Conservation (phyloP, 177 flowering plant genomes). For the Vitis hybrid region DNA sequence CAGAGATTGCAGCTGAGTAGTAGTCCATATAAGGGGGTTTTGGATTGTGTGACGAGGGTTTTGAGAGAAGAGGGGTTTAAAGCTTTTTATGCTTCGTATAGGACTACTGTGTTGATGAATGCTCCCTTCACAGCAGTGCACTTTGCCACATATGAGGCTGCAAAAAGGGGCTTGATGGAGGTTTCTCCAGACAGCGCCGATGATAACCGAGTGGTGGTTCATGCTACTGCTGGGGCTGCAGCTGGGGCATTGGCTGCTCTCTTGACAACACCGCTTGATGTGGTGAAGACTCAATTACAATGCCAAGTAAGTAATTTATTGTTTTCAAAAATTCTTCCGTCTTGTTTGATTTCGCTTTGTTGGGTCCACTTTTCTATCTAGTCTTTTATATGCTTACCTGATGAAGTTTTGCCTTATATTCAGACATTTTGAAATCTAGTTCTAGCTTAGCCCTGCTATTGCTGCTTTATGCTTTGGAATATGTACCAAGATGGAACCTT, state of each 20-base stretch:
- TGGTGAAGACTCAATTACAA: constrained; percentile 87
- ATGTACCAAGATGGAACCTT: too few relatives aligned
- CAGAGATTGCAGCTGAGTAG: constrained; percentile 75
- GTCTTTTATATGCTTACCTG: too few relatives aligned
- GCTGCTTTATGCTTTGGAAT: too few relatives aligned
- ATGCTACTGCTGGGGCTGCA: constrained; percentile 87
- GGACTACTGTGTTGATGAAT: constrained; percentile 90
- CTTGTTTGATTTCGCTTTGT: neutral
- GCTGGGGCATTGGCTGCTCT: constrained; percentile 85
- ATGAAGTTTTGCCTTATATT: too few relatives aligned
- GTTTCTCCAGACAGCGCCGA: constrained; percentile 56
- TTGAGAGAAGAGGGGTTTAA: constrained; percentile 68
- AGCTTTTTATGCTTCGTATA: constrained; percentile 80
- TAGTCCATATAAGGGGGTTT: constrained; percentile 60
- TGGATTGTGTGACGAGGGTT: constrained; percentile 62
- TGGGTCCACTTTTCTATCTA: neutral
- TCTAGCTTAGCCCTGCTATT: too few relatives aligned
- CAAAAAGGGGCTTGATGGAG: constrained; percentile 65
- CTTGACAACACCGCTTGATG: constrained; percentile 86
- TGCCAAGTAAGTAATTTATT: constrained; percentile 57
- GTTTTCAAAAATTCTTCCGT: neutral
- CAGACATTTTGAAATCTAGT: too few relatives aligned
- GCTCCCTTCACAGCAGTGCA: constrained; percentile 91
- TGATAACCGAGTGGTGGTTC: constrained; percentile 68
- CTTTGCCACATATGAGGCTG: constrained; percentile 77